Base-by-base conservation (phyloP, 2,329 filamentous ascomycete species). In the Fusarium xylarioides region DNA sequence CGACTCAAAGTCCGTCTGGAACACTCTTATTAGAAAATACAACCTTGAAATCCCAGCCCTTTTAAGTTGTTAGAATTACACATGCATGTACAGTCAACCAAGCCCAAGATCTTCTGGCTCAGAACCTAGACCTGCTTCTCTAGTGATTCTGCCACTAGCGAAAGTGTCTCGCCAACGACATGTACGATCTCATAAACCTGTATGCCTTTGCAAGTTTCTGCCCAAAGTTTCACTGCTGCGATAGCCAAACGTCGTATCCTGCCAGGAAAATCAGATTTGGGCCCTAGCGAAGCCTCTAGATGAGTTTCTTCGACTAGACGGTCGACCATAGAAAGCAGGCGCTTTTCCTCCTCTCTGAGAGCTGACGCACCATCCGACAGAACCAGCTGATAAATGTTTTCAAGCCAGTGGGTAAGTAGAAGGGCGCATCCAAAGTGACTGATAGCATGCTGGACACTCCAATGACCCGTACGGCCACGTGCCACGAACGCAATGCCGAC, bases 121-220 rank as follows among this genome's bases (percentile, higher is more conserved):
- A 28, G 2, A 21, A 11, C 19, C 34, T 57, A 34, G 11, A 23
- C 34, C 32, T 34, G 42, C 8, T 49, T 49, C 26, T 49, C 42
- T 19, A 57, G n/a, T 35, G 42, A 49, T 28, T 54, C 57, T 54
- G 35, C 46, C 10, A 55, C 57, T 26, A 60, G n/a, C 7, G 57
- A 60, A 19, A 60, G 34, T 14, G 46, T 54, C 12, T 54, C 47
- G 7, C 69, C 69, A 9, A 71, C 55, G 16, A 71, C 57, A 42
- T 71, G 44, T 1, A 71, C 69, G 26, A 71, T 70, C 37, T 71
- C 68, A 47, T 70, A 71, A 6, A 71, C 66, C 18, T 71, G 68
- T 21, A 65, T 65, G 4, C 68, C 68, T 32, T 70, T 70, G 11
- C 69, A 71, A 4, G 68, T 71, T 34, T 70, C 66, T 5, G 68